Evolutionary conservation across 495 filamentous ascomycete species (phyloP).

Genomic region (Penicillium psychrofluorescens): DNA sequence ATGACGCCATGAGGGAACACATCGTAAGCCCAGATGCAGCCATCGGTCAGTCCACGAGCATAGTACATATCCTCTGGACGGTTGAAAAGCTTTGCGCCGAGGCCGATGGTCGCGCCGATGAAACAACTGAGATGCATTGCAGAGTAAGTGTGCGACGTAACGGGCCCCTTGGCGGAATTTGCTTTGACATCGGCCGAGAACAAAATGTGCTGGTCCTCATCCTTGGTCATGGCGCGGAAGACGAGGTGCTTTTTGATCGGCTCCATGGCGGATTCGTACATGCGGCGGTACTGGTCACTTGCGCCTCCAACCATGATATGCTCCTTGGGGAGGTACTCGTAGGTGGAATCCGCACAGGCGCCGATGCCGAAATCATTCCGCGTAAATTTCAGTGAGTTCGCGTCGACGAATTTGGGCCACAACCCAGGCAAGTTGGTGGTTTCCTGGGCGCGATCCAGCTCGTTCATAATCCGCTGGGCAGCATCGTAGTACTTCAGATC

Average conservation of each 20-base stretch:
- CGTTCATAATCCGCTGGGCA: conserved; percentile 76
- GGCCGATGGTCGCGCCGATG: conserved; percentile 53
- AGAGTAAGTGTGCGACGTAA: too few species aligned
- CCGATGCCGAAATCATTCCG: conserved; percentile 66
- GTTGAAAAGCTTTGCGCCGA: conserved; percentile 54
- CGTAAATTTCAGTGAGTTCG: conserved; percentile 37
- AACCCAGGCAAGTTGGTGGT: conserved; percentile 67
- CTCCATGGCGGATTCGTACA: conserved; percentile 69
- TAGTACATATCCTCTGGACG: conserved; percentile 45
- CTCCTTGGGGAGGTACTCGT: conserved; percentile 94
- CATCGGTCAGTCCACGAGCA: conserved; percentile 48
- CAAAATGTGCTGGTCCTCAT: conserved; percentile 62
- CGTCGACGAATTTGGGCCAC: conserved; percentile 76
- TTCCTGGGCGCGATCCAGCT: conserved; percentile 65
- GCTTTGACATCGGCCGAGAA: conserved; percentile 54
- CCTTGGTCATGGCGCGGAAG: conserved; percentile 73
- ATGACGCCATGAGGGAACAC: conserved; percentile 50
- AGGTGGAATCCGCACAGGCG: conserved; percentile 83
- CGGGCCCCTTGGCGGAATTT: too few species aligned
- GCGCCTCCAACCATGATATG: conserved; percentile 70
- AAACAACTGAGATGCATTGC: conserved; percentile 48
- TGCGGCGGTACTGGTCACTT: conserved; percentile 65
- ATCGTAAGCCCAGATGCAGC: conserved; percentile 56
- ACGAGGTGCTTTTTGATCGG: conserved; percentile 70
- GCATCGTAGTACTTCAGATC: conserved; percentile 90